phyloP scores from a whole-genome alignment of 495 filamentous ascomycete species.

The Aspergillus leporis region DNA sequence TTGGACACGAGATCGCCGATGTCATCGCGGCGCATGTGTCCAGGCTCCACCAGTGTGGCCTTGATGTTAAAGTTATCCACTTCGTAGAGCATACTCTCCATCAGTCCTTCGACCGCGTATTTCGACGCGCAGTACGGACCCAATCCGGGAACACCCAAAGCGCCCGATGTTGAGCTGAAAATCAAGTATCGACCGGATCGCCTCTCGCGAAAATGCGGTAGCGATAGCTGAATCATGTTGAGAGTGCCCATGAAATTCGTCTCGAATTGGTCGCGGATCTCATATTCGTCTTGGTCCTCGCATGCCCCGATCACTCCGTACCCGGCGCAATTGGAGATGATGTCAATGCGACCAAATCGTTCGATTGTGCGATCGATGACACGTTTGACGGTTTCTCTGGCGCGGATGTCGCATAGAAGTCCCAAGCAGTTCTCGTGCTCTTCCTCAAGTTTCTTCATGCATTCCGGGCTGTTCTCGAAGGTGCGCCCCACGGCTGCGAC shows the following conservation, averaged over 20 bases:
- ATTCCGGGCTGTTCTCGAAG: constrained; percentile 73
- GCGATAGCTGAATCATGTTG: constrained; percentile 86
- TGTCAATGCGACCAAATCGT: constrained; percentile 79
- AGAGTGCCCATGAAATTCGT: constrained; percentile 95
- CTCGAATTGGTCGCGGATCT: constrained; percentile 93
- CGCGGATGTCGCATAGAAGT: constrained; percentile 85
- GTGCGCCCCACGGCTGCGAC: constrained; percentile 85
- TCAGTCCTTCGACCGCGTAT: constrained; percentile 91
- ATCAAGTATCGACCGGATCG: constrained; percentile 81
- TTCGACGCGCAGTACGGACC: constrained; percentile 96
- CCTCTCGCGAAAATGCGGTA: constrained; percentile 83
- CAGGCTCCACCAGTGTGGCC: constrained; percentile 88
- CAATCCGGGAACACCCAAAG: constrained; percentile 85
- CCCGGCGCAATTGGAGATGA: constrained; percentile 87
- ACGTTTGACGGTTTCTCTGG: constrained; percentile 70
- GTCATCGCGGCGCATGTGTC: constrained; percentile 80
- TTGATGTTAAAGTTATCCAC: constrained; percentile 89
- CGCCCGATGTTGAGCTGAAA: constrained; percentile 87
- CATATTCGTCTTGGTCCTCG: constrained; percentile 94
- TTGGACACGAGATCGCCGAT: constrained; percentile 36
- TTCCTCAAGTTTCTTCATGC: constrained; percentile 60
- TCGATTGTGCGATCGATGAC: constrained; percentile 68
- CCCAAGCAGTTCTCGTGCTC: constrained; percentile 66
- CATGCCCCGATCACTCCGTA: constrained; percentile 95
- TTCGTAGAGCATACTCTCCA: constrained; percentile 95